These are phyloP conservation scores for Cordyceps cateniannulata DNA, from an alignment of 2,329 filamentous ascomycete genomes.

Conservation along the genomic window DNA sequence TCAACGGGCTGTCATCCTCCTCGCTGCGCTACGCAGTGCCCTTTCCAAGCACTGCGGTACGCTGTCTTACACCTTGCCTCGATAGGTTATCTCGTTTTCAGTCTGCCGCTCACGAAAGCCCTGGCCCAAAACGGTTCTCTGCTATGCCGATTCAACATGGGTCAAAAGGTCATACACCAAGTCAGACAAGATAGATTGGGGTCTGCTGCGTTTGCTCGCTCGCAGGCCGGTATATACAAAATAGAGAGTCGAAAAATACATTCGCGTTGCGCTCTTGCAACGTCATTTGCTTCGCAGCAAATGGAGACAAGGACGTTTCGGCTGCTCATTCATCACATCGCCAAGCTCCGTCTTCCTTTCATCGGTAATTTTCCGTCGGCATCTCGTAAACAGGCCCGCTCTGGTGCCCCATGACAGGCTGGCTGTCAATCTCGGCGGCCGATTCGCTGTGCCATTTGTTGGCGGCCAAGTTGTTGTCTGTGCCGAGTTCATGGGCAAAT, in stretches of 20 bases:
- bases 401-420: constrained; percentile 26
- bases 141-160: not conserved
- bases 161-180: not conserved
- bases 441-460: constrained; percentile 28
- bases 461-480: constrained; percentile 23
- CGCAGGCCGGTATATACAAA: constrained; percentile 4
- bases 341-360: constrained; percentile 12
- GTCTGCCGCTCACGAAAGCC: not conserved
- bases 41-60: not conserved
- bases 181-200: not conserved
- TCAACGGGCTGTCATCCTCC: not conserved
- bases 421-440: constrained; percentile 34
- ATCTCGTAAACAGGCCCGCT: constrained; percentile 37
- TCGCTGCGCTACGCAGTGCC: not conserved
- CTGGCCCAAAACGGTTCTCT: not conserved
- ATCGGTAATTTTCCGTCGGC: constrained; percentile 33
- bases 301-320: not conserved
- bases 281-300: constrained; percentile 3
- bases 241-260: constrained; percentile 1
- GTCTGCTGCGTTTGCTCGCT: not conserved
- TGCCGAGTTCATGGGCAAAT: constrained; percentile 30
- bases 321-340: constrained; percentile 3
- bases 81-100: not conserved
- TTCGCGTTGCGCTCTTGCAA: constrained; percentile 20
- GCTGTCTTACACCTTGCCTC: not conserved